Conservation (phyloP, 176 grass and related monocot genomes). For the Microstegium vimineum region DNA sequence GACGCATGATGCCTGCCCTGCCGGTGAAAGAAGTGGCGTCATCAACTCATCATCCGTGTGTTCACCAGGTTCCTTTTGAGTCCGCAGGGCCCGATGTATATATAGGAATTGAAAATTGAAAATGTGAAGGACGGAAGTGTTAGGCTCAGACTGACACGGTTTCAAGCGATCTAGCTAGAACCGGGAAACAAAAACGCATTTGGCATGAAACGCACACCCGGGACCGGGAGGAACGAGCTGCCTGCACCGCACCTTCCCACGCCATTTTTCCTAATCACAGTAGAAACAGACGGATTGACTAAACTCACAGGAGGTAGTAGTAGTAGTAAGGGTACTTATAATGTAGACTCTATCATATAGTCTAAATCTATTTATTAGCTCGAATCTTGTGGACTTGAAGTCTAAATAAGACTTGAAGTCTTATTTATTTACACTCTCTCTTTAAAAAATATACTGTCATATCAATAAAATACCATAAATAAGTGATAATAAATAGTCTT, state of each 20-base stretch:
- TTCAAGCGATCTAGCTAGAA: neutral
- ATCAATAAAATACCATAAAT: too few species aligned
- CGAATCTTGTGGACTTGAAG: too few species aligned
- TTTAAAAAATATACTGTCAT: too few species aligned
- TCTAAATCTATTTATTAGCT: too few species aligned
- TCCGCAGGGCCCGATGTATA: neutral
- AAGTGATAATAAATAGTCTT: too few species aligned
- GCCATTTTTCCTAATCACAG: neutral
- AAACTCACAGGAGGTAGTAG: neutral
- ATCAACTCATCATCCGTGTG: neutral
- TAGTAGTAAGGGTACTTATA: too few species aligned
- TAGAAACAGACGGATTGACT: neutral
- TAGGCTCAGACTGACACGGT: neutral
- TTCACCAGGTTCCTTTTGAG: neutral
- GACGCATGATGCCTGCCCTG: too few species aligned
- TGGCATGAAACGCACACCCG: constrained; percentile 19
- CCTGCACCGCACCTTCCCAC: neutral
- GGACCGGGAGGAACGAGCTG: neutral
- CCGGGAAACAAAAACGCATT: neutral
- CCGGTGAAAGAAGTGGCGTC: neutral
- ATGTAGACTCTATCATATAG: too few species aligned
- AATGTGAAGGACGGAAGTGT: neutral
- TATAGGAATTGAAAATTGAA: too few species aligned
- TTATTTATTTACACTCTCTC: too few species aligned
- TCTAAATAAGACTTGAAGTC: too few species aligned